A percentile compares a stretch with the other conserved stretches of the same genome.
Conservation (phyloP, 1,284 basidiomycete species). For the Marasmius sp. region DNA sequence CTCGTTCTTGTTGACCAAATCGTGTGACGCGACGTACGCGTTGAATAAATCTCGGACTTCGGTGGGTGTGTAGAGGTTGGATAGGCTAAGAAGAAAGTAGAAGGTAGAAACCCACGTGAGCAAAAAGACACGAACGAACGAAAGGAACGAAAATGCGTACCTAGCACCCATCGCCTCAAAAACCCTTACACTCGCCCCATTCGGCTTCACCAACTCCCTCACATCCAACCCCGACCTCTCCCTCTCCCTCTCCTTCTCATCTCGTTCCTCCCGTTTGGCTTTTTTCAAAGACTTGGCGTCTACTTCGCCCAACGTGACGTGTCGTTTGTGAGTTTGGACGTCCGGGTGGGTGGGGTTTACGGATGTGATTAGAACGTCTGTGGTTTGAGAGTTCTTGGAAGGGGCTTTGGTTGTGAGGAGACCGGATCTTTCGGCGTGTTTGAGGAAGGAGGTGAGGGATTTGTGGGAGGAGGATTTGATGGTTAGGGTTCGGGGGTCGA, state of each 20-base stretch:
- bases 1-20: constrained; percentile 67
- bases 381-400: constrained; percentile 50
- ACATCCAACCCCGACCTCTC: constrained; percentile 52
- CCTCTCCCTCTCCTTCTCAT: constrained; percentile 42
- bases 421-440: constrained; percentile 68
- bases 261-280: constrained; percentile 46
- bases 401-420: constrained; percentile 72
- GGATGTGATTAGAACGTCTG: constrained; percentile 61
- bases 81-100: too few species aligned
- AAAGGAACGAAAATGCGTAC: constrained; percentile 36
- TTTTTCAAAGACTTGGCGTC: constrained; percentile 58
- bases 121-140: too few species aligned
- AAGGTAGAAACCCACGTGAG: too few species aligned
- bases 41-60: constrained; percentile 62
- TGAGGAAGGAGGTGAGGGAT: constrained; percentile 79
- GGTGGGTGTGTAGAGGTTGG: constrained; percentile 50
- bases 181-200: constrained; percentile 50
- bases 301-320: constrained; percentile 64
- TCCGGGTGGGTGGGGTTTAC: constrained; percentile 64
- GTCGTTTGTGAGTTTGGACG: constrained; percentile 49
- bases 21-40: constrained; percentile 57
- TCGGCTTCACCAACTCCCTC: constrained; percentile 76
- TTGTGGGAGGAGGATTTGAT: constrained; percentile 78
- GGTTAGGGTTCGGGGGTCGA: constrained; percentile 36
- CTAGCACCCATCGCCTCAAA: constrained; percentile 62